Conservation (phyloP, 2,329 filamentous ascomycete genomes). For the Sphaerostilbella broomeana region DNA sequence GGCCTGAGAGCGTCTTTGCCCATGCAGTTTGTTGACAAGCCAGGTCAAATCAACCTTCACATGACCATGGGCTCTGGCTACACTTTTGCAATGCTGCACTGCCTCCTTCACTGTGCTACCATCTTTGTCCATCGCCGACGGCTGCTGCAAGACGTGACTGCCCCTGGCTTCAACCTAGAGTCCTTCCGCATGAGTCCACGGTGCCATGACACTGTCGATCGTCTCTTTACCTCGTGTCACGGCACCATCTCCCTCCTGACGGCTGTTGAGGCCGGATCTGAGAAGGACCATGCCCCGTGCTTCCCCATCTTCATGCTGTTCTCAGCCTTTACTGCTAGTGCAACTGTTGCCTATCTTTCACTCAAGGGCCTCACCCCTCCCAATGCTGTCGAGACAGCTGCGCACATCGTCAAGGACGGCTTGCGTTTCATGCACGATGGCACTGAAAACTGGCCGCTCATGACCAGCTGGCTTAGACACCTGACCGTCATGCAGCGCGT, state of each 20-base stretch:
- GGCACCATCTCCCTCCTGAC: conserved; percentile 50
- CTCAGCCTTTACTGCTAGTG: conserved; percentile 54
- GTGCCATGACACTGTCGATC: conserved; percentile 48
- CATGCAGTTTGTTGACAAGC: conserved; percentile 55
- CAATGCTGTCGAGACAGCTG: conserved; percentile 51
- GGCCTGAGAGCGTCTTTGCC: conserved; percentile 47
- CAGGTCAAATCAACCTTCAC: conserved; percentile 54
- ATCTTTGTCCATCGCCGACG: conserved; percentile 56
- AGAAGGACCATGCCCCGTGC: conserved; percentile 53
- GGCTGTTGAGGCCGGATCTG: conserved; percentile 48
- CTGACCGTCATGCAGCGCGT: conserved; percentile 57
- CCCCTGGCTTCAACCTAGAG: conserved; percentile 46
- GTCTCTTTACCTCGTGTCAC: conserved; percentile 53
- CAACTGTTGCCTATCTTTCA: conserved; percentile 56
- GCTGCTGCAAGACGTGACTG: conserved; percentile 51
- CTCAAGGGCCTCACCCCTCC: conserved; percentile 53
- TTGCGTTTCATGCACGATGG: conserved; percentile 54
- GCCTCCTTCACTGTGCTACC: conserved; percentile 52
- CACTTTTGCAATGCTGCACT: conserved; percentile 57
- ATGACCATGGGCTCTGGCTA: conserved; percentile 59
- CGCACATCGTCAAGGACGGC: conserved; percentile 51
- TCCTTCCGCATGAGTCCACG: conserved; percentile 45
- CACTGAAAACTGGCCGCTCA: conserved; percentile 53
- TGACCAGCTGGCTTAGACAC: conserved; percentile 54
- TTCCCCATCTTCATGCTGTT: conserved; percentile 60